phyloP scores from a whole-genome alignment of 495 filamentous ascomycete species.

The Podospora sp. region DNA sequence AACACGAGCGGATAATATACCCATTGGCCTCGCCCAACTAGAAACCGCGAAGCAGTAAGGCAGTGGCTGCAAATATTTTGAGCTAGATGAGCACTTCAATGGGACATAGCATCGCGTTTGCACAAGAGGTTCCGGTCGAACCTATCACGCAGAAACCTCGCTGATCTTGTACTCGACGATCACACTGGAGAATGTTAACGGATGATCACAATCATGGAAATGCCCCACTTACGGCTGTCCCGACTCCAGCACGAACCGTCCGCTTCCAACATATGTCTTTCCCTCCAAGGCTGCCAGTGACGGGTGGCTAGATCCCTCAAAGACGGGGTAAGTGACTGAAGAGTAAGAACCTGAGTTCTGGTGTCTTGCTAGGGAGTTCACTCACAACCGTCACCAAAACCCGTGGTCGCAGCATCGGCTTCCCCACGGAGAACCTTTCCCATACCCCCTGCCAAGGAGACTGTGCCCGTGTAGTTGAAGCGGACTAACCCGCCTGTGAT shows the following conservation, averaged over 20 bases:
- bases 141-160: slow-evolving; percentile 44
- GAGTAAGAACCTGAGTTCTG: not conserved
- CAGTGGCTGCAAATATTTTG: not conserved
- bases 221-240: slow-evolving; percentile 45
- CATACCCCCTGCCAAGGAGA: slow-evolving; percentile 41
- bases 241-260: slow-evolving; percentile 55
- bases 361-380: slow-evolving; percentile 14
- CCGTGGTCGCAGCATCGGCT: slow-evolving; percentile 53
- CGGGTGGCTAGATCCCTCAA: slow-evolving; percentile 54
- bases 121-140: not conserved
- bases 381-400: slow-evolving; percentile 61
- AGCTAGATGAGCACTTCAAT: slow-evolving; percentile 8
- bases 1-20: slow-evolving; percentile 3
- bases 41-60: not conserved
- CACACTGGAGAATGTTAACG: not conserved
- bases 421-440: slow-evolving; percentile 48
- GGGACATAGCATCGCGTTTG: not conserved
- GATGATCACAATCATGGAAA: not conserved
- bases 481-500: slow-evolving; percentile 44
- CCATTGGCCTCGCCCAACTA: not conserved
- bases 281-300: slow-evolving; percentile 54
- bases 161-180: slow-evolving; percentile 62
- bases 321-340: slow-evolving; percentile 55
- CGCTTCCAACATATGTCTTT: slow-evolving; percentile 58
- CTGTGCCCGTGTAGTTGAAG: slow-evolving; percentile 55